Evolutionary conservation across 208 protist genomes (phyloP).

Genomic region (Trypanosoma theileri): DNA sequence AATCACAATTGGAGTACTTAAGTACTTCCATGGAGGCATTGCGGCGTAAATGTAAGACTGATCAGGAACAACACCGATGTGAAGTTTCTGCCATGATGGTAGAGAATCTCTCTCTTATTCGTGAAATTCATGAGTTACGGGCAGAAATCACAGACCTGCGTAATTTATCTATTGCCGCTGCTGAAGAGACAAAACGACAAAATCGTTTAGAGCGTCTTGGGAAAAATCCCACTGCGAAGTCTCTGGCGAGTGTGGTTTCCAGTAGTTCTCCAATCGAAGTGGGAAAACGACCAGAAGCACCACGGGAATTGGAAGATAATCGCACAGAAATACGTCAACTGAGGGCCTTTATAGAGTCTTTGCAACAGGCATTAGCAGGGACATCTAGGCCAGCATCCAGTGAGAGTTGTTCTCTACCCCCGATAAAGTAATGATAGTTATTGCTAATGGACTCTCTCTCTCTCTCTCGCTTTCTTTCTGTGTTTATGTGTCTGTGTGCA

Average conservation of each 20-base stretch:
- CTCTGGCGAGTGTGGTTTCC: background rate
- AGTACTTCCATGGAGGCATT: slow-evolving; percentile 92
- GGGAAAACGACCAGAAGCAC: slow-evolving; percentile 35
- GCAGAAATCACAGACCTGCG: slow-evolving; percentile 84
- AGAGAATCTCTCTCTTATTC: slow-evolving; percentile 94
- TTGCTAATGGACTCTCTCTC: too few relatives aligned
- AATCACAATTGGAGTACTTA: slow-evolving; percentile 90
- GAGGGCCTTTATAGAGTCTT: slow-evolving; percentile 68
- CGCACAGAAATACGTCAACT: slow-evolving; percentile 75
- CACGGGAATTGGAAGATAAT: slow-evolving; percentile 81
- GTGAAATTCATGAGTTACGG: slow-evolving; percentile 95
- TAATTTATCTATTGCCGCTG: slow-evolving; percentile 43
- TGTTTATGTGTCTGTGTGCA: too few relatives aligned
- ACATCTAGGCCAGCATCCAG: background rate
- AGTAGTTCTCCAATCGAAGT: background rate
- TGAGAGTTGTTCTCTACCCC: slow-evolving; percentile 2
- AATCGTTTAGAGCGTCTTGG: background rate
- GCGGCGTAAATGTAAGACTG: slow-evolving; percentile 87
- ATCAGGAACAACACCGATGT: slow-evolving; percentile 86
- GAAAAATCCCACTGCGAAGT: too few relatives aligned
- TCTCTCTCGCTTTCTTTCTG: too few relatives aligned
- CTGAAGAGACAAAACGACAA: slow-evolving; percentile 46
- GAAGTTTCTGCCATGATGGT: slow-evolving; percentile 94
- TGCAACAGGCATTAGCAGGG: slow-evolving; percentile 59
- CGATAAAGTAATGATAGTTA: slow-evolving; percentile 5